Base-by-base conservation (phyloP, 2,329 filamentous ascomycete genomes). In the Epichloe sylvatica region DNA sequence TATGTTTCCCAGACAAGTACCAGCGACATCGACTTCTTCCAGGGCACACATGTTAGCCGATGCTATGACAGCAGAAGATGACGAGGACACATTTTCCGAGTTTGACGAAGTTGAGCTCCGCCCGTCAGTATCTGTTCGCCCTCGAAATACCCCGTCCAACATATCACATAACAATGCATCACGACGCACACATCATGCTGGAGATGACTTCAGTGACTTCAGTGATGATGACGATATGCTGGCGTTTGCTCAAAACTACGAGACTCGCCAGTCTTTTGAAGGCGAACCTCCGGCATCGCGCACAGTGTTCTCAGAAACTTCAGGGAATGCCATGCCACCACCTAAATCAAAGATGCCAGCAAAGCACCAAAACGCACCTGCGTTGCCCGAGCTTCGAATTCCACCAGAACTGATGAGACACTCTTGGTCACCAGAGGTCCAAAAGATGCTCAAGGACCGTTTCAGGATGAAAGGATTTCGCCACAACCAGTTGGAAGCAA, bases 401-500 rank as follows among this genome's bases (percentile, higher is more conserved):
- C 70, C 74, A 1, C 62, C 71, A 1, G 70, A 76, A 47, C 63
- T 77, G 57, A 83, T 86, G 75, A 73, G 76, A 45, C 75, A 83
- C 59, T 73, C 81, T 4, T 98, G 94, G 92, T 96, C 90, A 15
- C 73, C 77, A 41, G 90, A 97, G 58, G 85, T 98, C 23, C 84
- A 83, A 56, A 75, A 72, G 49, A 85, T 81, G n/a, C 70, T 98
- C 55, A 87, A 84, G 59, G 82, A 91, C 57, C 77, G 81, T 3
- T 98, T 98, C 61, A 78, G 83, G 54, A 82, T 98, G 64, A 80
- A 78, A 49, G 87, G 87, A 0, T 98, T 98, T 61, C 81, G 94
- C 33, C 80, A 83, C 49, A 92, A 96, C 61, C 92, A 98, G 62
- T 74, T 97, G 2, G 87, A 97, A 65, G 90, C 92, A 13, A 96